Evolutionary conservation across 2,329 filamentous ascomycete species (phyloP), one percentile per base, ranked within the genome.

Genomic region (Elsinoe australis): DNA sequence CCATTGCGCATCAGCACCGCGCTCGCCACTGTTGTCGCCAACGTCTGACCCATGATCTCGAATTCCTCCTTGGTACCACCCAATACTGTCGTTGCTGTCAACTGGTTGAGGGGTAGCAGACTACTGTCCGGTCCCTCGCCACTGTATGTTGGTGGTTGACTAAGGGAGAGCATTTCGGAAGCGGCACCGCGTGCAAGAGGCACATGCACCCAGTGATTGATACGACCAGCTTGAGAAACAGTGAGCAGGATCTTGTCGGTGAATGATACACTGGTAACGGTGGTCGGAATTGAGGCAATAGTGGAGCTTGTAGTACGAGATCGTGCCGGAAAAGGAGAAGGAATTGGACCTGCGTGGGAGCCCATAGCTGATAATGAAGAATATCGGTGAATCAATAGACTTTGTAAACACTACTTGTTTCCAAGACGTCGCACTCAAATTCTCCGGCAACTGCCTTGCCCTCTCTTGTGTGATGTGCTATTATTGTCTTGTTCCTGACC

Each of bases 161-260:
- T 85, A 79, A 35, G 82, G 1, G 58, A 75, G 17, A 79, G 75
- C 14, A 48, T 34, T 22, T 78, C 74, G n/a, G 80, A 71, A 2
- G 82, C 79, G 0, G 82, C 75, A 21, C 39, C 47, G 4, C 78
- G 74, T n/a, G 79, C 76, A 17, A 94, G 75, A 0, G 86, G 84
- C 0, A 94, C 85, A 70, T 92, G 85, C 15, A 95, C 88, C 92
- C 92, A 98, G 73, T 96, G 92, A 15, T 86, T 85, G 38, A 96
- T 69, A 51, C 83, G 78, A 5, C 89, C 90, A 52, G 83, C 78
- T 68, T 96, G 92, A 0, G 85, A 86, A 51, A 96, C 76, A 1
- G 88, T 95, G 53, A 98, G 71, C 58, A 98, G 69, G 58, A 98
- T 87, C 67, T 87, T 94, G 74, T 96, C 92, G 6, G 82, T 75